Conservation (phyloP, 352 stramenopile species). For the Globisporangium acanthophoron region DNA sequence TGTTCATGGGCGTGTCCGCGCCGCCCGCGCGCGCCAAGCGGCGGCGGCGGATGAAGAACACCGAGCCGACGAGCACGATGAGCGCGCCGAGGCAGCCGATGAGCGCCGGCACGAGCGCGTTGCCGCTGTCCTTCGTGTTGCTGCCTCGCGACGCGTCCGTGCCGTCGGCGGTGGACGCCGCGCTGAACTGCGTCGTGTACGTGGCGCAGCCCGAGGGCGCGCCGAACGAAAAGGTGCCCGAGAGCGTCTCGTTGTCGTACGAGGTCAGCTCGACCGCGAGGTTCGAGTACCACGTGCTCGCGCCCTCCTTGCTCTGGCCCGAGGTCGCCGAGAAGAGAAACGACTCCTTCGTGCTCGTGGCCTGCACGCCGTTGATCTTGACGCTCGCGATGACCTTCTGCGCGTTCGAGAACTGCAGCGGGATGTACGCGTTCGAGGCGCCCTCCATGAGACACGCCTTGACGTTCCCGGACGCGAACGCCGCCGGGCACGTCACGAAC, state of each 20-base stretch:
- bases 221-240: constrained; percentile 52
- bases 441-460: constrained; percentile 83
- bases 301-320: constrained; percentile 27
- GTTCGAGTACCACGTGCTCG: constrained; percentile 52
- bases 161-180: constrained; percentile 40
- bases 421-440: constrained; percentile 70
- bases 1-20: constrained; percentile 17
- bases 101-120: constrained; percentile 33
- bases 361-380: constrained; percentile 50
- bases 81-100: constrained; percentile 36
- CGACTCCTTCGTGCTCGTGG: constrained; percentile 40
- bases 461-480: constrained; percentile 61
- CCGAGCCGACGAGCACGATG: constrained; percentile 57
- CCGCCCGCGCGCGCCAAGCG: constrained; percentile 24
- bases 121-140: constrained; percentile 11
- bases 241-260: constrained; percentile 45
- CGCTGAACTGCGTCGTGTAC: constrained; percentile 64
- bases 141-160: constrained; percentile 21
- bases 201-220: constrained; percentile 48
- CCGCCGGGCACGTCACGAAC: constrained; percentile 50
- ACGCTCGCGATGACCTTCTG: constrained; percentile 60
- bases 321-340: constrained; percentile 64
- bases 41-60: constrained; percentile 64
- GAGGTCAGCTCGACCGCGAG: constrained; percentile 57
- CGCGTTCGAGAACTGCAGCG: constrained; percentile 79